These are phyloP conservation scores for Globisporangium yorkense DNA, from an alignment of 352 stramenopile species.

Conservation along the genomic window DNA sequence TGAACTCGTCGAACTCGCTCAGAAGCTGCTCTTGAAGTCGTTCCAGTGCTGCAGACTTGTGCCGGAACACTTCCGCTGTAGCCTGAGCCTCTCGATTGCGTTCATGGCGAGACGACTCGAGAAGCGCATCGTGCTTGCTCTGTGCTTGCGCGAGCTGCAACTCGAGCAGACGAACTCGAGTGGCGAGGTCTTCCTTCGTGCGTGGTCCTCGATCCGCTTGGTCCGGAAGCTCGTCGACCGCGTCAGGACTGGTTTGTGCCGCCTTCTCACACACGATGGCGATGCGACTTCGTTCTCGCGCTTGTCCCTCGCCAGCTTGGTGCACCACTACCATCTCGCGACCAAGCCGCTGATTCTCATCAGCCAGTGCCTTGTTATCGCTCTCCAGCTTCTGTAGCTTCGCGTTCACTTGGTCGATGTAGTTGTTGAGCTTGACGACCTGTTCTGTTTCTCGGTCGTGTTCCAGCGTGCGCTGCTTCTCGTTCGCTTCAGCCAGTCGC, in stretches of 20 bases:
- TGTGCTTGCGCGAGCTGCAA: constrained; percentile 7
- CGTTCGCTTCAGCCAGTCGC: constrained; percentile 1
- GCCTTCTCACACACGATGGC: constrained; percentile 2
- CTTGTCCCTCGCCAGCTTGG: neutral
- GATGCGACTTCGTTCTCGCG: neutral
- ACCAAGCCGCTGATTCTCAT: constrained; percentile 3
- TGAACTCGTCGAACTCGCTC: constrained; percentile 30
- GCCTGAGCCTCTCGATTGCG: neutral
- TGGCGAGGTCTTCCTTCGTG: neutral
- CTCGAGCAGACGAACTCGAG: neutral
- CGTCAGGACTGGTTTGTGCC: neutral
- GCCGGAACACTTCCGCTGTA: constrained; percentile 1
- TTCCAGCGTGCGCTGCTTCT: constrained; percentile 4
- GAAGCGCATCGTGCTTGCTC: constrained; percentile 3
- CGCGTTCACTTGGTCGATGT: constrained; percentile 23
- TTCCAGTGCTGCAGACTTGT: constrained; percentile 5
- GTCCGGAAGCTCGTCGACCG: neutral
- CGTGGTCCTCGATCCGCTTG: neutral
- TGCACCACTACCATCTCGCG: neutral
- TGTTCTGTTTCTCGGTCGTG: constrained; percentile 20
- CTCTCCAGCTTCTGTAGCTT: constrained; percentile 20
- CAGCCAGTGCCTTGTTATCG: constrained; percentile 4
- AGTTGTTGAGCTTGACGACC: constrained; percentile 20
- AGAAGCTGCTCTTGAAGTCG: constrained; percentile 14
- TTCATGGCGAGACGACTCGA: neutral